Conservation (phyloP, 208 protist species). For the Crithidia thermophila region DNA sequence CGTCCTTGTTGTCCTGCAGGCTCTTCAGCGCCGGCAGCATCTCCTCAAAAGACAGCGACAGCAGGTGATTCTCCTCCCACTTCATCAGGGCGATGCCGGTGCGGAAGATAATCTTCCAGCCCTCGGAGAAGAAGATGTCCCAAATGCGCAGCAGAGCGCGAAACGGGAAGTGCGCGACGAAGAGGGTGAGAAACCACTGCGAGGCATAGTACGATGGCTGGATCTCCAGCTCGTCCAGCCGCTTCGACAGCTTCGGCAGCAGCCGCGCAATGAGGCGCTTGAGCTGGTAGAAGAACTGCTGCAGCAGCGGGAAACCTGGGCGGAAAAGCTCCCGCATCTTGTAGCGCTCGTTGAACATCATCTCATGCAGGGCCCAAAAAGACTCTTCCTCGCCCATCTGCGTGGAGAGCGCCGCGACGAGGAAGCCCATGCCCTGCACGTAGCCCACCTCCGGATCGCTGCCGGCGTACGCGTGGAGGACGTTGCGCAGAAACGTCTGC, state of each 20-base stretch:
- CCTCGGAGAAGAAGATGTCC: constrained; percentile 93
- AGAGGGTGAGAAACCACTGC: constrained; percentile 94
- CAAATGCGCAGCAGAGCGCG: constrained; percentile 89
- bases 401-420: constrained; percentile 87
- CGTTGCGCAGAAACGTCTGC: constrained; percentile 86
- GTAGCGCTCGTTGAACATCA: constrained; percentile 89
- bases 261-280: constrained; percentile 74
- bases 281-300: constrained; percentile 91
- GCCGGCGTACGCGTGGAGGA: constrained; percentile 91
- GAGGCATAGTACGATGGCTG: constrained; percentile 91
- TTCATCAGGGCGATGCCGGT: constrained; percentile 88
- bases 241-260: constrained; percentile 76
- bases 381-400: constrained; percentile 92
- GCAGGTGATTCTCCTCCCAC: constrained; percentile 84
- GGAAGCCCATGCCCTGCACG: constrained; percentile 95
- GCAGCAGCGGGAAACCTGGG: constrained; percentile 90
- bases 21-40: constrained; percentile 80
- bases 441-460: constrained; percentile 94
- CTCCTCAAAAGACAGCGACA: constrained; percentile 77
- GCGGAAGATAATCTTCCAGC: constrained; percentile 95
- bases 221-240: constrained; percentile 73
- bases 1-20: constrained; percentile 86
- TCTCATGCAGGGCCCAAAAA: constrained; percentile 90
- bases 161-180: constrained; percentile 91
- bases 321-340: constrained; percentile 88